Conservation (phyloP, 2,329 filamentous ascomycete species). For the Penicillium capsulatum region DNA sequence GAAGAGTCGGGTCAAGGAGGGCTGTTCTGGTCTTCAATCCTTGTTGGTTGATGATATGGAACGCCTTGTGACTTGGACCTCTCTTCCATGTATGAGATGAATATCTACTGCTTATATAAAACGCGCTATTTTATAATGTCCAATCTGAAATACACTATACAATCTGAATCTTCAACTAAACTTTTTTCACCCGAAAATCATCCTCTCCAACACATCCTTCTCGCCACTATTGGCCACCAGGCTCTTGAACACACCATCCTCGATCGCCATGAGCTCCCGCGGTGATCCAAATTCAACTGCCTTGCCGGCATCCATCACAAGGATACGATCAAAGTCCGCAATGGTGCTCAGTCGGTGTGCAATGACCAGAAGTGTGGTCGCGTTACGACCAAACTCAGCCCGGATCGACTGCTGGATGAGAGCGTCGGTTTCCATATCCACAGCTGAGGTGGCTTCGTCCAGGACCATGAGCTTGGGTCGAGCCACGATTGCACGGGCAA, state of each 20-base stretch:
- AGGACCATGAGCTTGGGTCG: conserved; percentile 74
- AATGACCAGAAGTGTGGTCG: conserved; percentile 68
- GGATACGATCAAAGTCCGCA: conserved; percentile 69
- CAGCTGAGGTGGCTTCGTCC: conserved; percentile 74
- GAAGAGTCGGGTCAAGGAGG: conserved; percentile 11
- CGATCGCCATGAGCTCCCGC: conserved; percentile 52
- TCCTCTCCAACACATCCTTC: conserved; percentile 21
- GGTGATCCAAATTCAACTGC: conserved; percentile 67
- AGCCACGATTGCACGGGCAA: conserved; percentile 54
- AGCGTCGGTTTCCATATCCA: conserved; percentile 71
- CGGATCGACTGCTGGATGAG: conserved; percentile 71
- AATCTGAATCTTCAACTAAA: not conserved
- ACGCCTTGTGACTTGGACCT: not conserved
- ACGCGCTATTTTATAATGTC: conserved; percentile 1
- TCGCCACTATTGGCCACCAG: conserved; percentile 25
- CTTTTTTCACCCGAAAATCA: conserved; percentile 19
- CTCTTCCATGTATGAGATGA: not conserved
- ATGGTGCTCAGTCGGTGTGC: conserved; percentile 73
- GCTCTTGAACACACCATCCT: conserved; percentile 22
- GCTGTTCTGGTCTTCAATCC: conserved; percentile 1
- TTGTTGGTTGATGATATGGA: not conserved
- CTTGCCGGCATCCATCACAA: conserved; percentile 65
- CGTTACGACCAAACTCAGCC: conserved; percentile 59
- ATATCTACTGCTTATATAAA: not conserved
- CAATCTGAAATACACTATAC: conserved; percentile 11